phyloP scores from a whole-genome alignment of 2,329 filamentous ascomycete species.

The Alternaria angustiovoidea region DNA sequence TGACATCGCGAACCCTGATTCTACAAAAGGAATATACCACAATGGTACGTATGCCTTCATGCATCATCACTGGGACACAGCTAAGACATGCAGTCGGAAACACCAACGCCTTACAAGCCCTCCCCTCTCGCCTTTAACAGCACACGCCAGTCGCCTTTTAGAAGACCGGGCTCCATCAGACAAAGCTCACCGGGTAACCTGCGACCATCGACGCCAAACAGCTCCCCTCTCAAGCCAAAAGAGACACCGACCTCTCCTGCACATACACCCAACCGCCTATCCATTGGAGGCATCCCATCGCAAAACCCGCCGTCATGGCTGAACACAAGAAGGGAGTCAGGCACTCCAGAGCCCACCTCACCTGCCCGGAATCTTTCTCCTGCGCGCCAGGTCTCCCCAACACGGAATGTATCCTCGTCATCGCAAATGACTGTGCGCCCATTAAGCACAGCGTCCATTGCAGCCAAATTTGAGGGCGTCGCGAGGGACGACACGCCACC shows the following conservation, averaged over 20 bases:
- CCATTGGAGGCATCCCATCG: conserved; percentile 46
- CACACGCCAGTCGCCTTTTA: conserved; percentile 56
- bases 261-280: conserved; percentile 40
- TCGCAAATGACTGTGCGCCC: conserved; percentile 34
- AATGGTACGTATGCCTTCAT: conserved; percentile 12
- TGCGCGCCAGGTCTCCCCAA: conserved; percentile 37
- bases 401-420: conserved; percentile 27
- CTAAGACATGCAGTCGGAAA: conserved; percentile 37
- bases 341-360: conserved; percentile 43
- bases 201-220: conserved; percentile 50
- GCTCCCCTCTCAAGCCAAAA: conserved; percentile 52
- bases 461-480: conserved; percentile 47
- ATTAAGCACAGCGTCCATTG: conserved; percentile 42
- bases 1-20: neutral
- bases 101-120: conserved; percentile 51
- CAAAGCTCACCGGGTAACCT: conserved; percentile 51
- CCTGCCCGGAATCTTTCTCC: conserved; percentile 40
- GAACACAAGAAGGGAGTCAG: conserved; percentile 40
- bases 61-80: neutral
- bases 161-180: conserved; percentile 52
- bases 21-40: neutral
- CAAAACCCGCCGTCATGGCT: conserved; percentile 48
- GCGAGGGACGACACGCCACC: conserved; percentile 44
- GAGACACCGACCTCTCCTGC: conserved; percentile 38
- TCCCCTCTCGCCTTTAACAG: conserved; percentile 56